A percentile compares a stretch with the other conserved stretches of the same genome.
Conservation (phyloP, 2,329 filamentous ascomycete genomes). For the Aspergillus flavus region DNA sequence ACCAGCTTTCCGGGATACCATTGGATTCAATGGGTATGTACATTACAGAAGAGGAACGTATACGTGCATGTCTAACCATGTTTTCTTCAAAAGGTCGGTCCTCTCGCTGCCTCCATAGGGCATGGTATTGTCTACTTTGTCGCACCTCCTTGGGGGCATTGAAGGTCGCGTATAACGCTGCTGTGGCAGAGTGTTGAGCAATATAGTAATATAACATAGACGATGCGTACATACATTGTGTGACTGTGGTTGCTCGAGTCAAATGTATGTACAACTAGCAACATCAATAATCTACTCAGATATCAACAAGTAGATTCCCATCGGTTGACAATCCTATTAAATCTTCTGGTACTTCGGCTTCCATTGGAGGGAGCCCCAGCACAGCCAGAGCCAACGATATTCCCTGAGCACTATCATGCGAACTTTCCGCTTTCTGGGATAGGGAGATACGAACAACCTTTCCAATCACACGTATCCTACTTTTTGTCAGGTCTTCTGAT, state of each 20-base stretch:
- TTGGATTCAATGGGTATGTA: conserved; percentile 41
- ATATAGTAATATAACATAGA: not conserved
- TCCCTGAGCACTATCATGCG: not conserved
- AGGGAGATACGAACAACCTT: conserved; percentile 23
- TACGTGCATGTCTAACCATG: not conserved
- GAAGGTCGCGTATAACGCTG: not conserved
- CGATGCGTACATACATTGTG: not conserved
- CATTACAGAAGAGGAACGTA: no score
- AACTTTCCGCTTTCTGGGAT: conserved; percentile 22
- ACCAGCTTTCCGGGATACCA: conserved; percentile 39
- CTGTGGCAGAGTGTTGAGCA: not conserved
- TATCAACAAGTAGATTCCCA: not conserved
- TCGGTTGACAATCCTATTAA: rapidly evolving
- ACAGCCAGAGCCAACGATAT: not conserved
- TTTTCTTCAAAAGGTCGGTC: not conserved
- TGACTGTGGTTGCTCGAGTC: not conserved
- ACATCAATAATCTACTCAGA: not conserved
- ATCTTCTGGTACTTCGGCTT: no score
- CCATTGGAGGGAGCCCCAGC: no score
- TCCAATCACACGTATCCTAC: conserved; percentile 30
- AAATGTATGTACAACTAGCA: not conserved
- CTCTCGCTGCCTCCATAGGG: not conserved
- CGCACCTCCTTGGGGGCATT: not conserved
- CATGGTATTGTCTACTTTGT: not conserved
- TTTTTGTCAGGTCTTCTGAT: not conserved